These are phyloP conservation scores for Fusarium phyllophilum DNA, from an alignment of 2,329 filamentous ascomycete species.

Conservation along the genomic window DNA sequence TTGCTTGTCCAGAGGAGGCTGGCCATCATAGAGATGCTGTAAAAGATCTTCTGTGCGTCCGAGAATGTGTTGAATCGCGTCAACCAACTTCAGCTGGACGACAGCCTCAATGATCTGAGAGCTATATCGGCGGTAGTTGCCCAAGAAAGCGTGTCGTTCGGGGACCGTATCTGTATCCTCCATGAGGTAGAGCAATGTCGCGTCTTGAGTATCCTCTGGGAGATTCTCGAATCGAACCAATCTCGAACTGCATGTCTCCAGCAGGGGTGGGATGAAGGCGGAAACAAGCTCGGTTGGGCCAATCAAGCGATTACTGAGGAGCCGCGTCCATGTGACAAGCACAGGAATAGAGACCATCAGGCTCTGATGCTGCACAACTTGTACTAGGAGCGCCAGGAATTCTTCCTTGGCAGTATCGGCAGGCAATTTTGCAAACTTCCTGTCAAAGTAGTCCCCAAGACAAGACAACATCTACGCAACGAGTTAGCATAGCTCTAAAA, in stretches of 20 bases:
- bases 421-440: constrained; percentile 75
- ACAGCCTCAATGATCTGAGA: constrained; percentile 87
- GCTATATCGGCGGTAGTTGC: constrained; percentile 94
- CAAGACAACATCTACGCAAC: constrained; percentile 78
- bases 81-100: constrained; percentile 81
- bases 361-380: constrained; percentile 84
- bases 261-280: constrained; percentile 75
- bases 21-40: constrained; percentile 77
- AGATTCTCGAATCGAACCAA: constrained; percentile 89
- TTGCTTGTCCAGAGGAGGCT: constrained; percentile 71
- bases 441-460: constrained; percentile 84
- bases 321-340: constrained; percentile 86
- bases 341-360: constrained; percentile 93
- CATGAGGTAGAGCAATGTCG: constrained; percentile 82
- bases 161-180: constrained; percentile 96
- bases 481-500: neutral
- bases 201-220: constrained; percentile 82
- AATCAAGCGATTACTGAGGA: constrained; percentile 78
- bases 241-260: constrained; percentile 85
- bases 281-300: constrained; percentile 70
- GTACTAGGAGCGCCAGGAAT: constrained; percentile 82
- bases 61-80: constrained; percentile 90
- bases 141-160: constrained; percentile 92
- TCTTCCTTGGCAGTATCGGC: constrained; percentile 72
- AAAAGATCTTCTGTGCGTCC: constrained; percentile 78